Conservation (phyloP, 768 basidiomycete species). For the Botryobasidium botryosum region DNA sequence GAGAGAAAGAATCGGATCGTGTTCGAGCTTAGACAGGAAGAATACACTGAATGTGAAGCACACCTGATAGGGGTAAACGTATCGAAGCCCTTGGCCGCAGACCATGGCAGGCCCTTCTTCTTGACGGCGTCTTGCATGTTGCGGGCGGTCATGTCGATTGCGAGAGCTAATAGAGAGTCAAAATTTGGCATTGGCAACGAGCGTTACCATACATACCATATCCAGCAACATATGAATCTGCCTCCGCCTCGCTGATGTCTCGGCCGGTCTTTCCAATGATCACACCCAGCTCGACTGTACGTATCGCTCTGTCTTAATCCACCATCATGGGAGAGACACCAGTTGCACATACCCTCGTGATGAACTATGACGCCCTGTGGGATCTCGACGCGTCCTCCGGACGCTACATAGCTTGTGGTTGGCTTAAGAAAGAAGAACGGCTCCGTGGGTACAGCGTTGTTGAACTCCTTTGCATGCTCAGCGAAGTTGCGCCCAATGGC, state of each 20-base stretch:
- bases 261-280: conserved; percentile 80
- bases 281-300: conserved; percentile 86
- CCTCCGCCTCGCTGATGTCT: conserved; percentile 57
- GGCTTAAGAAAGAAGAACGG: conserved; percentile 99
- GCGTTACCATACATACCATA: conserved; percentile 41
- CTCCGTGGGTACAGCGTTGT: conserved; percentile 75
- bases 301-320: not conserved
- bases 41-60: conserved; percentile 13
- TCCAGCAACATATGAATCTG: conserved; percentile 70
- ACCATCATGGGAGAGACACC: not conserved
- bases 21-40: not conserved
- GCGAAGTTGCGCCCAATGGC: conserved; percentile 93
- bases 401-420: conserved; percentile 68
- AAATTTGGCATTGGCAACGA: not conserved
- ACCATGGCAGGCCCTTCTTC: conserved; percentile 91
- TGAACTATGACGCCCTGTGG: conserved; percentile 72
- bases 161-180: conserved; percentile 47
- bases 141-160: conserved; percentile 91
- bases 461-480: conserved; percentile 82
- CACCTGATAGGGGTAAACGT: conserved; percentile 89
- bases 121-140: conserved; percentile 91
- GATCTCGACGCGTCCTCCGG: conserved; percentile 70
- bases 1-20: conserved; percentile 10
- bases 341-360: conserved; percentile 54
- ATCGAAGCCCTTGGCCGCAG: conserved; percentile 92